These are phyloP conservation scores for Plasmodium sp. DNA, from an alignment of 169 alveolate genomes.

Conservation along the genomic window DNA sequence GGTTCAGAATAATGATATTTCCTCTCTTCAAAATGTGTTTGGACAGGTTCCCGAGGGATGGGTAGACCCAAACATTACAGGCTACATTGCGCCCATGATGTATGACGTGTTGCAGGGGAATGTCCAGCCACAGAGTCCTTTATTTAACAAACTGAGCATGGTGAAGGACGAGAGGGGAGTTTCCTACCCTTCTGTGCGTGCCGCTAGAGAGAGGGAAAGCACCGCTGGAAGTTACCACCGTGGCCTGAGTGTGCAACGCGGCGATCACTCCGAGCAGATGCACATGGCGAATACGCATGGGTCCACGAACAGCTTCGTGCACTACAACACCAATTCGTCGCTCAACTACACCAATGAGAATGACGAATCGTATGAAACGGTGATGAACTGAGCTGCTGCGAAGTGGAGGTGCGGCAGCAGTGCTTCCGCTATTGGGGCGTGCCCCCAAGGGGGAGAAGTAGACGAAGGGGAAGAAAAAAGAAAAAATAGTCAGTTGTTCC, in stretches of 20 bases:
- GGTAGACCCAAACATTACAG: conserved; percentile 90
- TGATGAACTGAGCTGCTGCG: not conserved
- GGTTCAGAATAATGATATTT: conserved; percentile 72
- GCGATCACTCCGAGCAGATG: not conserved
- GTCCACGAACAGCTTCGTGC: not conserved
- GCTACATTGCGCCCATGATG: conserved; percentile 90
- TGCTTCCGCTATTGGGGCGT: not conserved
- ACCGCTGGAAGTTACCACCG: not conserved
- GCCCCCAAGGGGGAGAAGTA: not conserved
- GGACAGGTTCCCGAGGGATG: conserved; percentile 85
- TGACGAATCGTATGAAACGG: not conserved
- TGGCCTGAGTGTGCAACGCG: not conserved
- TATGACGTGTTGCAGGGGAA: conserved; percentile 87
- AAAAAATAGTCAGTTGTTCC: not conserved
- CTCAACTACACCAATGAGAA: conserved; percentile 4
- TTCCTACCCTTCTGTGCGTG: conserved; percentile 1
- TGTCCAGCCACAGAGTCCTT: conserved; percentile 46
- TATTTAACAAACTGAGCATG: conserved; percentile 58
- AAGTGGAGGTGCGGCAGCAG: not conserved
- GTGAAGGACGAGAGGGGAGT: not conserved
- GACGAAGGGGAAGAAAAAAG: too few relatives aligned
- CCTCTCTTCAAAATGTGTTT: conserved; percentile 81
- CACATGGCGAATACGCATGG: not conserved
- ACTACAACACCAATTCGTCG: conserved; percentile 7
- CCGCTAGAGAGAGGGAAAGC: not conserved